Evolutionary conservation across 345 rosid species (phyloP), one percentile per base, ranked within the genome.

Genomic region (Hibiscus trionum): DNA sequence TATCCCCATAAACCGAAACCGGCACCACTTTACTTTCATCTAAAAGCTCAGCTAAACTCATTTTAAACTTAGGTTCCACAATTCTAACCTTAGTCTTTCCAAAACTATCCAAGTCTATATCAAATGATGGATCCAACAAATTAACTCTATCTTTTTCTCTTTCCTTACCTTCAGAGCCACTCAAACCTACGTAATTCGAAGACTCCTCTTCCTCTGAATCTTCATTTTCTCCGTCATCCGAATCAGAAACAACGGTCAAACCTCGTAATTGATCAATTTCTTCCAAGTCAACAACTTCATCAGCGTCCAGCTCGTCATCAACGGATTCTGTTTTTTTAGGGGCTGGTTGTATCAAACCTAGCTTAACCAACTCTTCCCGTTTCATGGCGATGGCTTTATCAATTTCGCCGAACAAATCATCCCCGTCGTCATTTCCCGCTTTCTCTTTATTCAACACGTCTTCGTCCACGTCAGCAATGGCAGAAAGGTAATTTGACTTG

Each of bases 1-100:
- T 80, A 73, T 94, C 88, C 66, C 97, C 97, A 17, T 81, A 86
- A 77, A 94, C 98, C 0, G 96, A 94, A 61, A 94, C 76, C 0
- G 97, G 97, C n/a, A 94, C 98, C 56, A 94, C 91, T 82, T 84
- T 94, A 66, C 96, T 90, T 83, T 91, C 96, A 70, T 91, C 97
- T 73, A 91, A 77, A 72, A 94, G 88, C 93, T 94, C 98, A 39
- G 93, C 97, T 77, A 94, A 85, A 65, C 87, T 88, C 85, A 91
- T 81, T 71, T 76, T 87, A 29, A 87, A 90, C 75, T 86, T 88
- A 15, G 98, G 97, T 59, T 94, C 97, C 19, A 86, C 88, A 14
- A 94, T 85, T 73, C 85, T 85, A 8, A 70, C 72, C 74, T 83
- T 91, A 16, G 78, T 74, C 77, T 71, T 88, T 27, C 88, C 88